Conservation (phyloP, 2,329 filamentous ascomycete species). For the Epicoccum nigrum region DNA sequence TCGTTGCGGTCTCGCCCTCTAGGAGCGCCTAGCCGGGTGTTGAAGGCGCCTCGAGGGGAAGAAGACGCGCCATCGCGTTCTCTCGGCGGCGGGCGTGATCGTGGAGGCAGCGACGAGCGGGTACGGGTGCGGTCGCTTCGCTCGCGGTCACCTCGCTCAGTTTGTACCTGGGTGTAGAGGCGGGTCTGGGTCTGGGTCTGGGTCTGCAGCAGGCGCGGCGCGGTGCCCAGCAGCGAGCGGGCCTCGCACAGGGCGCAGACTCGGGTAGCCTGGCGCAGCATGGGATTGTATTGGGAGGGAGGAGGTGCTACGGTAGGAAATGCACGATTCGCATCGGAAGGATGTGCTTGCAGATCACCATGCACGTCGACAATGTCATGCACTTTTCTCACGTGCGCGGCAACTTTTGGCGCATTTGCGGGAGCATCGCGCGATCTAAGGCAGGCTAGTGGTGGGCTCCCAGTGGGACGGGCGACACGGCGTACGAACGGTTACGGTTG, state of each 20-base stretch:
- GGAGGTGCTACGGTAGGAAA: too few relatives aligned
- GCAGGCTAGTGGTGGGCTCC: too few relatives aligned
- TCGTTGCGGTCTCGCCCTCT: background rate
- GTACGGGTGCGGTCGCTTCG: constrained; percentile 2
- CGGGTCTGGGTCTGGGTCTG: constrained; percentile 48
- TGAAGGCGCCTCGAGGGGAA: constrained; percentile 1
- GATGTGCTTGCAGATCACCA: background rate
- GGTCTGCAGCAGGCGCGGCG: constrained; percentile 35
- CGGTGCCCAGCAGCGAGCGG: constrained; percentile 30
- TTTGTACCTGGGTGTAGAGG: constrained; percentile 42
- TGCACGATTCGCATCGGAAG: too few relatives aligned
- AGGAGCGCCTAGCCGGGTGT: constrained; percentile 7
- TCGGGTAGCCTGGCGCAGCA: constrained; percentile 40
- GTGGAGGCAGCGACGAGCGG: constrained; percentile 8
- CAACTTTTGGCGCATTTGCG: constrained; percentile 7
- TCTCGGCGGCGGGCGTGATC: constrained; percentile 14
- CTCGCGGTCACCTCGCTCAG: constrained; percentile 7
- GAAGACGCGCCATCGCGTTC: constrained; percentile 25
- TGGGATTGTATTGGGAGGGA: constrained; percentile 13
- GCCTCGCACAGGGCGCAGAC: constrained; percentile 54
- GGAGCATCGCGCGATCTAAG: background rate
- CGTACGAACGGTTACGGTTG: background rate
- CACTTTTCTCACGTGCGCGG: constrained; percentile 9
- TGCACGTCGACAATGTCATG: background rate
- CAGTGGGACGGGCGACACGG: constrained; percentile 1